Percentiles rank a stretch among this genome's conserved stretches.
Evolutionary conservation across 2,329 filamentous ascomycete genomes (phyloP).

Genomic region (Ilyonectria mors-panacis): DNA sequence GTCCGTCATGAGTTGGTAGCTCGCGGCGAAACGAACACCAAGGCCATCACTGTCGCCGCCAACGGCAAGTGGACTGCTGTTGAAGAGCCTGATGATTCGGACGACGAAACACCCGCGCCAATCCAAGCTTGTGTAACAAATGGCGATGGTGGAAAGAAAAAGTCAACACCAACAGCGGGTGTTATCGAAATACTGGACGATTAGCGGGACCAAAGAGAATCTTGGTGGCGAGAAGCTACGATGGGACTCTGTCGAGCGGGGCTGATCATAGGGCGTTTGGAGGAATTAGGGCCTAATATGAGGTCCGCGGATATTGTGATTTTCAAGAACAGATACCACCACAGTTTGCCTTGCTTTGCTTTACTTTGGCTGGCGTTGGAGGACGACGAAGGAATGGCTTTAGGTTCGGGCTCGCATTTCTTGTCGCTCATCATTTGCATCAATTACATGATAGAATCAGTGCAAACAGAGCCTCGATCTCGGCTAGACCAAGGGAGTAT

Average conservation of each 20-base stretch:
- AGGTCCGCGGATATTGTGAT: conserved; percentile 32
- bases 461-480: not conserved
- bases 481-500: not conserved
- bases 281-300: conserved; percentile 25
- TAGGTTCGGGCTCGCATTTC: not conserved
- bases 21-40: conserved; percentile 43
- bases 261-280: conserved; percentile 30
- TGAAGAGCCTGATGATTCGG: conserved; percentile 49
- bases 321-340: conserved; percentile 39
- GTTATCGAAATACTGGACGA: conserved; percentile 51
- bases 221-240: not conserved
- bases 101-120: conserved; percentile 42
- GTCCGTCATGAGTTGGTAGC: conserved; percentile 69
- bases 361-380: conserved; percentile 33
- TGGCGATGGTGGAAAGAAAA: conserved; percentile 22
- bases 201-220: not conserved
- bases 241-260: conserved; percentile 5
- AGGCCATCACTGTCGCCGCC: conserved; percentile 48
- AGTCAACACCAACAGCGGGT: conserved; percentile 27
- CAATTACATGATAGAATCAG: conserved; percentile 14
- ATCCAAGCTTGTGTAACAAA: conserved; percentile 9
- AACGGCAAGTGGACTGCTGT: conserved; percentile 55
- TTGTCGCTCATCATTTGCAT: not conserved
- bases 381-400: conserved; percentile 5
- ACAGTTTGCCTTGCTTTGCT: conserved; percentile 21